Evolutionary conservation across 768 basidiomycete genomes (phyloP).

Genomic region (Trametes cubensis): DNA sequence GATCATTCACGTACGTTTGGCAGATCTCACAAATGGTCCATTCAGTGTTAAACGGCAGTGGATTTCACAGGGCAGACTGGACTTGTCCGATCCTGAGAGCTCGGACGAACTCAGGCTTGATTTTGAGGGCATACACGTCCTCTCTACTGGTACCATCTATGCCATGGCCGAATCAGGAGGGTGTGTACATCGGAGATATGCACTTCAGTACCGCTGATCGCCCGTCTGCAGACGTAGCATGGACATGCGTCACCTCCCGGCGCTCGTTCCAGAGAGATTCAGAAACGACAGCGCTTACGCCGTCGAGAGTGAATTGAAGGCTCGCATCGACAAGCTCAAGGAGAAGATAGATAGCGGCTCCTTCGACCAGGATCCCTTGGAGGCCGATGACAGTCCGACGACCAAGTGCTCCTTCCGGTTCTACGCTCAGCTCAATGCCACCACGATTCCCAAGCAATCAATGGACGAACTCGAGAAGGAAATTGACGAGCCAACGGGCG

Average conservation of each 20-base stretch:
- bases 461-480: conserved; percentile 78
- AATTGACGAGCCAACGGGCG: conserved; percentile 72
- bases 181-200: conserved; percentile 41
- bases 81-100: conserved; percentile 56
- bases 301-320: conserved; percentile 60
- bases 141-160: conserved; percentile 74
- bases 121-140: conserved; percentile 77
- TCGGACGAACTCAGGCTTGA: conserved; percentile 66
- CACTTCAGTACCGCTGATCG: background rate
- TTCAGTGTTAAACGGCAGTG: background rate
- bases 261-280: conserved; percentile 57
- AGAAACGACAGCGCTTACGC: conserved; percentile 62
- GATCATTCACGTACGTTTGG: conserved; percentile 58
- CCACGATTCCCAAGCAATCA: conserved; percentile 50
- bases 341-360: conserved; percentile 67
- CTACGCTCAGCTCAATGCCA: conserved; percentile 64
- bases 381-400: conserved; percentile 43
- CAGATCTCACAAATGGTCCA: background rate
- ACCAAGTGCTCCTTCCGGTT: conserved; percentile 67
- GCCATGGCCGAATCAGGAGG: conserved; percentile 67
- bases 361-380: conserved; percentile 50
- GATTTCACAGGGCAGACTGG: conserved; percentile 63
- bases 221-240: conserved; percentile 47
- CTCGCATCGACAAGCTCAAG: conserved; percentile 60
- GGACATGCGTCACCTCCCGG: conserved; percentile 69